Conservation (phyloP, 208 protist genomes). For the Trypanosoma cruzi region DNA sequence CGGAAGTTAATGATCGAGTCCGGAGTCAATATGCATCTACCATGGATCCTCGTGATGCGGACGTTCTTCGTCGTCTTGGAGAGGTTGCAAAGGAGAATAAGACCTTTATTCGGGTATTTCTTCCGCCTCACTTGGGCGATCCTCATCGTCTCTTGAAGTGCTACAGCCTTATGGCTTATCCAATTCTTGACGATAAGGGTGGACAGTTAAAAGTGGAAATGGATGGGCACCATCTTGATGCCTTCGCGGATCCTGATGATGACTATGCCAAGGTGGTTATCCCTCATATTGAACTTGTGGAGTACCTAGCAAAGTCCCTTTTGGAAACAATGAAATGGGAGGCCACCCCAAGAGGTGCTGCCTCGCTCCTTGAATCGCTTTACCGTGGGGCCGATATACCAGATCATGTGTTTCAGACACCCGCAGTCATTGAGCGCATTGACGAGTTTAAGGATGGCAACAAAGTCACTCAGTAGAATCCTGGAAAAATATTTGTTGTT, state of each 20-base stretch:
- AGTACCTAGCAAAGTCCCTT: slow-evolving; percentile 86
- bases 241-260: slow-evolving; percentile 90
- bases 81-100: slow-evolving; percentile 89
- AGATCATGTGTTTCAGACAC: slow-evolving; percentile 91
- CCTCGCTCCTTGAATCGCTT: slow-evolving; percentile 88
- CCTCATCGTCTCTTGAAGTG: slow-evolving; percentile 88
- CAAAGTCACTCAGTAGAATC: slow-evolving; percentile 63
- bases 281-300: slow-evolving; percentile 86
- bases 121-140: slow-evolving; percentile 86
- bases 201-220: slow-evolving; percentile 88
- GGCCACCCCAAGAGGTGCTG: slow-evolving; percentile 82
- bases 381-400: slow-evolving; percentile 90
- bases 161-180: slow-evolving; percentile 91
- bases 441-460: slow-evolving; percentile 80
- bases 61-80: slow-evolving; percentile 77
- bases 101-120: slow-evolving; percentile 87
- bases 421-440: slow-evolving; percentile 83
- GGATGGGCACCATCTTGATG: slow-evolving; percentile 81
- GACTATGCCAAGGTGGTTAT: slow-evolving; percentile 92
- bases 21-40: slow-evolving; percentile 83
- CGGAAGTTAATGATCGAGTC: slow-evolving; percentile 85
- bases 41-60: slow-evolving; percentile 86
- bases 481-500: not conserved
- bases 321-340: slow-evolving; percentile 92
- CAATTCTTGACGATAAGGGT: slow-evolving; percentile 90